A percentile compares a stretch with the other conserved stretches of the same genome.
Evolutionary conservation across 306 rosid genomes (phyloP).

Genomic region (cucumber (Cucumis sativus)): DNA sequence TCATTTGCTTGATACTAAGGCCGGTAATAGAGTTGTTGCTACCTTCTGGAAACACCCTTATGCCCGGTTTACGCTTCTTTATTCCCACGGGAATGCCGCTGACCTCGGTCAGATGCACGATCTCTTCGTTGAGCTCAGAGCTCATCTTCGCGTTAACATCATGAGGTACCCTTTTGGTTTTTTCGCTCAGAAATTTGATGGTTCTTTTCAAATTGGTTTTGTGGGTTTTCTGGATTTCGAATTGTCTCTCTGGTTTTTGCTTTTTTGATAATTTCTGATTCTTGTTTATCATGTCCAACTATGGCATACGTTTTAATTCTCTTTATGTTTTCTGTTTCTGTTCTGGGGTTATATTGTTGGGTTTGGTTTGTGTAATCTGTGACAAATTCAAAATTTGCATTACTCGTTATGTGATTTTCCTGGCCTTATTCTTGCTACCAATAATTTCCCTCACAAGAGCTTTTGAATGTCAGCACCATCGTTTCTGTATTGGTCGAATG

Average conservation of each 20-base stretch:
- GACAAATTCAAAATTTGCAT: not conserved
- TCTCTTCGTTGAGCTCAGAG: conserved; percentile 89
- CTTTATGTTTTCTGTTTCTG: not conserved
- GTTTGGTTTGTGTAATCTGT: not conserved
- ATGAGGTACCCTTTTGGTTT: conserved; percentile 38
- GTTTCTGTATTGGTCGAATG: not conserved
- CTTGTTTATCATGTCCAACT: not conserved
- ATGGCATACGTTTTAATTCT: not conserved
- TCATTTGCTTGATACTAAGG: conserved; percentile 54
- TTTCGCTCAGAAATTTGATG: not conserved
- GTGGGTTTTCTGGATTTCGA: not conserved
- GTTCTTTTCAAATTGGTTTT: not conserved
- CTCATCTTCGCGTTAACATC: conserved; percentile 90
- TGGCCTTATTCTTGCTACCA: not conserved
- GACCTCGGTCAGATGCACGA: conserved; percentile 95
- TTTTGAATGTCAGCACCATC: not conserved
- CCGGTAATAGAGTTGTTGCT: conserved; percentile 69
- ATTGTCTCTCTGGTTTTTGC: not conserved
- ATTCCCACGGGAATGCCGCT: conserved; percentile 98
- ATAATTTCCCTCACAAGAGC: not conserved
- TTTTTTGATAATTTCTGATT: not conserved
- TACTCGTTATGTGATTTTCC: not conserved
- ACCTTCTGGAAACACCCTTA: conserved; percentile 83
- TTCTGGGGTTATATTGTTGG: not conserved
- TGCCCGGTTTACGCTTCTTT: conserved; percentile 70